These are phyloP conservation scores for Xanthoceras sorbifolium DNA, from an alignment of 345 rosid genomes.

Conservation along the genomic window DNA sequence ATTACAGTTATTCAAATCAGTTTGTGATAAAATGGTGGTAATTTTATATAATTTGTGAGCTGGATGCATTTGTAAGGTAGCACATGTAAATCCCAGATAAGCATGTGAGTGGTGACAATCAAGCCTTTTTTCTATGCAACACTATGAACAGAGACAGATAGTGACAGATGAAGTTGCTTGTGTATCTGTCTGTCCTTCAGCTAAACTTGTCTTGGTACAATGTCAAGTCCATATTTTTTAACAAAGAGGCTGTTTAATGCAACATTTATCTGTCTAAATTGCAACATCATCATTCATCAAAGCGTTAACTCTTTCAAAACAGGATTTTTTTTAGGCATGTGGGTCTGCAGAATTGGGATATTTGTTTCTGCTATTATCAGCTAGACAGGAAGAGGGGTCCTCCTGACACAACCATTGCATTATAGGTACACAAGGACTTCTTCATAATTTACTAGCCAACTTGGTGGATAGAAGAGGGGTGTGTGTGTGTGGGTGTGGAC, in stretches of 20 bases:
- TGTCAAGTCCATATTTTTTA: neutral
- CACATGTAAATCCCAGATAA: conserved; percentile 41
- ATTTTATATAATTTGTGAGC: conserved; percentile 3
- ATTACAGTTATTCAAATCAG: conserved; percentile 21
- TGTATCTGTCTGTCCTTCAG: conserved; percentile 32
- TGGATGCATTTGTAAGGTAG: conserved; percentile 38
- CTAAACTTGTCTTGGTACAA: neutral
- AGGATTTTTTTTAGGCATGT: neutral
- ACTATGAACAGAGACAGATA: conserved; percentile 29
- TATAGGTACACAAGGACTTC: conserved; percentile 7
- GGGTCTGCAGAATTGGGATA: neutral
- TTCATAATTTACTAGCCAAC: conserved; percentile 14
- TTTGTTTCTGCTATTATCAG: neutral
- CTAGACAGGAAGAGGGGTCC: neutral
- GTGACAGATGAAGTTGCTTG: conserved; percentile 34
- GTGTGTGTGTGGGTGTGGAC: conserved; percentile 14
- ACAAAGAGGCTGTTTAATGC: neutral
- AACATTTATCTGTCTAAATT: neutral
- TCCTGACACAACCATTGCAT: neutral
- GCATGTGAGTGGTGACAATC: conserved; percentile 45
- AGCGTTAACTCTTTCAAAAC: neutral
- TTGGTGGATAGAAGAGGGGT: neutral
- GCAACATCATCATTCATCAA: neutral
- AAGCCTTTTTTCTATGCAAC: conserved; percentile 31
- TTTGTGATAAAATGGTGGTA: too few species aligned